A percentile compares a stretch with the other conserved stretches of the same genome.
These are phyloP conservation scores for Suillus sp. DNA, from an alignment of 768 basidiomycete genomes.

Conservation along the genomic window DNA sequence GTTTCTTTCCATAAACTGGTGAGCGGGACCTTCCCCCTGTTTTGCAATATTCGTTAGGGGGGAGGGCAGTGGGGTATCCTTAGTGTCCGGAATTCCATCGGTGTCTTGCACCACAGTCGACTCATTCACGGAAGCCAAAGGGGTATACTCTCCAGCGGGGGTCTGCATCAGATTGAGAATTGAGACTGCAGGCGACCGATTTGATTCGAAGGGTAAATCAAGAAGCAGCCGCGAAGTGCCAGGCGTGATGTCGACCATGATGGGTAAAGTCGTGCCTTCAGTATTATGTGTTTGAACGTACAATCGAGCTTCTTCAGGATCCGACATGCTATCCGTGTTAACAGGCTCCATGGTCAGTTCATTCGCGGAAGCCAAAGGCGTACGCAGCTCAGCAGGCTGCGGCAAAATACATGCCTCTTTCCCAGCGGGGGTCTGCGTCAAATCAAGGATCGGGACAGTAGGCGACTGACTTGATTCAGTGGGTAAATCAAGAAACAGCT, in stretches of 20 bases:
- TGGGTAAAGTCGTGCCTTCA: background rate
- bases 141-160: background rate
- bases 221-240: background rate
- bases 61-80: background rate
- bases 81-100: background rate
- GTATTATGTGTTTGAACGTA: background rate
- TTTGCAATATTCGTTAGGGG: background rate
- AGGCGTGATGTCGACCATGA: background rate
- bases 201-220: background rate
- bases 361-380: constrained; percentile 1
- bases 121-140: background rate
- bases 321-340: background rate
- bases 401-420: background rate
- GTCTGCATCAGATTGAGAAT: background rate
- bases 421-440: background rate
- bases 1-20: background rate
- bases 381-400: background rate
- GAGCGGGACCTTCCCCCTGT: background rate
- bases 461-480: background rate
- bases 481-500: background rate
- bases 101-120: background rate
- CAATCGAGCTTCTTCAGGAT: background rate
- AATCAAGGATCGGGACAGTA: background rate
- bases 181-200: background rate
- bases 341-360: background rate